These are phyloP conservation scores for Actinidia arguta DNA, from an alignment of 179 eudicot species.

Conservation along the genomic window DNA sequence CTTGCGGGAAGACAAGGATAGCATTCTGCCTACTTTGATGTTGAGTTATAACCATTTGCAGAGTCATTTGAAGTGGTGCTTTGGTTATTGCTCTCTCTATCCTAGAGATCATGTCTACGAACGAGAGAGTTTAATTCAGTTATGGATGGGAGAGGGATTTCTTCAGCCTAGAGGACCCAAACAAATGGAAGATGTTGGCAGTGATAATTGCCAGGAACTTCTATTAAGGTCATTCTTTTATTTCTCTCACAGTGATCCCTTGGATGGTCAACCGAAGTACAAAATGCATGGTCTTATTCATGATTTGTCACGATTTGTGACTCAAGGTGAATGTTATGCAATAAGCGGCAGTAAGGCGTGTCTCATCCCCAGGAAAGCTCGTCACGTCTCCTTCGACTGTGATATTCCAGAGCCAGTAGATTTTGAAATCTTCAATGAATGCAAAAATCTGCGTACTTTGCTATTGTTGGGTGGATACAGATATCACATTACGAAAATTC, in stretches of 20 bases:
- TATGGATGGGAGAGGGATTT: constrained; percentile 11
- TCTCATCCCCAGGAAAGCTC: background rate
- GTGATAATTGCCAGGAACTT: background rate
- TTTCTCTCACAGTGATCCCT: background rate
- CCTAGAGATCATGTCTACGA: background rate
- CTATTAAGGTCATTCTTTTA: background rate
- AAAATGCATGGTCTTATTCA: constrained; percentile 13
- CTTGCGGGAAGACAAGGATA: background rate
- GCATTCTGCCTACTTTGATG: background rate
- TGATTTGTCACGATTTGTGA: constrained; percentile 6
- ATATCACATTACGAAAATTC: background rate
- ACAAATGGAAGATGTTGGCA: background rate
- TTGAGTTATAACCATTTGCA: constrained; percentile 2
- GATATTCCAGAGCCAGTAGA: constrained; percentile 1
- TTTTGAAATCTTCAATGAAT: background rate
- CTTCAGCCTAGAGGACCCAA: constrained; percentile 9
- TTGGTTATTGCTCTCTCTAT: constrained; percentile 3
- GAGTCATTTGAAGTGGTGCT: background rate
- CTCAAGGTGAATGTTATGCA: background rate
- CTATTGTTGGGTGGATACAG: constrained; percentile 7
- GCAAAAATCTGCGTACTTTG: background rate
- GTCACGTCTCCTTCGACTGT: background rate
- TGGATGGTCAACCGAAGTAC: constrained; percentile 14
- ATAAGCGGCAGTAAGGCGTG: background rate
- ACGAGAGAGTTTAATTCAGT: background rate